Evolutionary conservation across 805 yeast species (phyloP).

Genomic region (Wickerhamiella nectarea): DNA sequence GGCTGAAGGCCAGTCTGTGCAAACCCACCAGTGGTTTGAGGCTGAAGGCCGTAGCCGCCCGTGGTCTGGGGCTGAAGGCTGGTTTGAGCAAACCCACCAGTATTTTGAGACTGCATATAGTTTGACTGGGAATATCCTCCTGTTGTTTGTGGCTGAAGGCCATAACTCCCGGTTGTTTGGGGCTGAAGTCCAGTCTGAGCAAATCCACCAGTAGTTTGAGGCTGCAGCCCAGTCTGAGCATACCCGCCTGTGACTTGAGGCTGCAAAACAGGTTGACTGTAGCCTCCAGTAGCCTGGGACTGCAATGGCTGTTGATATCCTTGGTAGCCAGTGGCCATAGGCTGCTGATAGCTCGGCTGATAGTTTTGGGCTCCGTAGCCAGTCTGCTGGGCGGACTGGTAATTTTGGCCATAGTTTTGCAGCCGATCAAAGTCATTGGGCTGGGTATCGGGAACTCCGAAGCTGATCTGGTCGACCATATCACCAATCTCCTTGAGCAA

Average conservation of each 20-base stretch:
- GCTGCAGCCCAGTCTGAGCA: constrained; percentile 17
- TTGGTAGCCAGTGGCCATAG: constrained; percentile 26
- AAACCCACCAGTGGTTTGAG: constrained; percentile 29
- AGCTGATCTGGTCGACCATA: constrained; percentile 78
- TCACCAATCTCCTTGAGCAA: constrained; percentile 75
- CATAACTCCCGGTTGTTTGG: constrained; percentile 15
- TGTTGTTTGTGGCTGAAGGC: constrained; percentile 22
- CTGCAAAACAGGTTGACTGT: constrained; percentile 17
- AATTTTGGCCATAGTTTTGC: constrained; percentile 9
- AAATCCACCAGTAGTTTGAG: constrained; percentile 23
- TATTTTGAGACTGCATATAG: constrained; percentile 25
- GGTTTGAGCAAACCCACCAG: constrained; percentile 31
- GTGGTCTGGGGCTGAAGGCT: constrained; percentile 21
- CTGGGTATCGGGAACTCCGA: constrained; percentile 49
- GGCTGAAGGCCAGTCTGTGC: too few relatives aligned
- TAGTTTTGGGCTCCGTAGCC: constrained; percentile 5
- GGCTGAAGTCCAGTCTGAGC: constrained; percentile 17
- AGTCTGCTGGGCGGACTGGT: constrained; percentile 7
- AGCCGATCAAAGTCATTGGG: constrained; percentile 19
- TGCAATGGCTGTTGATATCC: too few relatives aligned
- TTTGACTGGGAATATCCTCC: constrained; percentile 14
- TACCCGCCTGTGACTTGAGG: constrained; percentile 22
- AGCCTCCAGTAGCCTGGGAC: constrained; percentile 35
- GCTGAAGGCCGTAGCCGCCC: constrained; percentile 20
- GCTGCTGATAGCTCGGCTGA: constrained; percentile 6